Base-by-base conservation (phyloP, 352 stramenopile genomes). In the Globisporangium recalcitrans region DNA sequence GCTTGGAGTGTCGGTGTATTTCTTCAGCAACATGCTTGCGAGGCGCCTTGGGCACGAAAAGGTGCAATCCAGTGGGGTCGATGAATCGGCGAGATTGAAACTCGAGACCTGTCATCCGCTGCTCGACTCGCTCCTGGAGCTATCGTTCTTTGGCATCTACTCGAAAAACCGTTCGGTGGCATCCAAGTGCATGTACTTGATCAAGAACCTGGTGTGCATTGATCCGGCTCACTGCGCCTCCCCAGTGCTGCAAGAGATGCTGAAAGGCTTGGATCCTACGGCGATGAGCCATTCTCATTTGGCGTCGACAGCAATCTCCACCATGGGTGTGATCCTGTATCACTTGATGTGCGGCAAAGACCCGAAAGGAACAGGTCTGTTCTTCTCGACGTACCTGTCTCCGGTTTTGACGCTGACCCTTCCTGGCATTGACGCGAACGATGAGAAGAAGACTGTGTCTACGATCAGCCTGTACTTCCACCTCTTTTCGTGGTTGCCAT, bases 271-370 rank as follows among this genome's bases (percentile, higher is more conserved):
- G 24, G 80, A 92, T 26, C 82, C 82, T 7, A 71, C 70, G 58
- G 82, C 82, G 4, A 72, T 89, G 63, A 92, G 78, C 51, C 82
- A 92, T 48, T 80, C 82, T 8, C 82, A 92, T 62, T 67, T 88
- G 68, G 82, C 82, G 31, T 78, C 72, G 7, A 87, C 79, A 48
- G 82, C 80, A 24, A 92, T 92, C 26, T 84, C 78, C 14, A 82
- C 78, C 27, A 78, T 92, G 58, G 75, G 77, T 1, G 66, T 83
- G 31, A 80, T 86, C 56, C 40, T 87, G 49, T 78, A 77, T 40
- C 77, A 87, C 16, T 67, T 90, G 24, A 85, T 92, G 73, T 80
- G 71, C 48, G 80, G 82, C 29, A 73, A 79, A 24, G 67, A 88
- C 49, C 61, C 74, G 0, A 42, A 74, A 21, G 75, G 73, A 14